Evolutionary conservation across 371 early-diverging fungal genomes (phyloP), one percentile per base, ranked within the genome.

Genomic region (Funneliformis caledonium): DNA sequence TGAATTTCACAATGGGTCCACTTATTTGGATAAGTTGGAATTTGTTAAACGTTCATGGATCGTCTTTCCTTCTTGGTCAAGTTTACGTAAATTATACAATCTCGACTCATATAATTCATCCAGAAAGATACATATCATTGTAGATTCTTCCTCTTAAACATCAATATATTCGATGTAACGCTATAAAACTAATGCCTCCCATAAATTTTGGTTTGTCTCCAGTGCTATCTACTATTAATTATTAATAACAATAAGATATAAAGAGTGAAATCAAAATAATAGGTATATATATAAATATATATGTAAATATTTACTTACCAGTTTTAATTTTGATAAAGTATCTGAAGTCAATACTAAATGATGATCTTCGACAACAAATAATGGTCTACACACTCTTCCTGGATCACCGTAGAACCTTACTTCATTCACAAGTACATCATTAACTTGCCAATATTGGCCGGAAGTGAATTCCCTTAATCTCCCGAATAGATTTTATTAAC

Each of bases 1-100:
- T 97, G 96, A 82, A 97, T 97, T 85, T 97, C 97, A 85, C 94
- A 94, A 86, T 97, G 97, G 37, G 96, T 96, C 85, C 90, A 94
- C 62, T 43, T 69, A 69, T 43, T 69, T 14, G 42, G 26, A 43
- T 43, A 69, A 22, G 22, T 64, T 26, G 64, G 64, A 64, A 64
- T 31, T 64, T 86, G 84, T 10, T 85, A 78, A 7, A 85, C 83
- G 64, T 86, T 81, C 19, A 19, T 56, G 81, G 76, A 85, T 83
- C 59, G 82, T 82, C 60, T 72, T 50, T 72, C 19, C 12, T n/a
- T 0, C 72, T 84, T 19, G 33, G 47, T 5, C 42, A 4, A 69
- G 26, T 42, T 43, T 42, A 19, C n/a, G 26, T 37, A n/a, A 43
- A 19, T 69, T 43, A 69, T 69, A 69, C 37, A 56, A 14, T 43